phyloP scores from a whole-genome alignment of 306 rosid genomes.

The Medicago lupulina region DNA sequence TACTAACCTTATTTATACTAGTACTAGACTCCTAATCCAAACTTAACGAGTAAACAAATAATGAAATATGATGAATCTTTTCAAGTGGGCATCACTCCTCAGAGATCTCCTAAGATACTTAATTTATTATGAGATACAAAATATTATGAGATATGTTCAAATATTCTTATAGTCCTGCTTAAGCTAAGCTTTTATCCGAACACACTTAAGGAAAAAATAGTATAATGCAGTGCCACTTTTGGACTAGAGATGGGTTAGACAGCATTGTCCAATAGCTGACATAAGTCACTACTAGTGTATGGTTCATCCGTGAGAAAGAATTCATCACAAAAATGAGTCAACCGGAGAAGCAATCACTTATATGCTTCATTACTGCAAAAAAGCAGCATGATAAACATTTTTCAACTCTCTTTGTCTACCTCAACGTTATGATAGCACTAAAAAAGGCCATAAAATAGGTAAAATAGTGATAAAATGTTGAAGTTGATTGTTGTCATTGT shows the following conservation, averaged over 20 bases:
- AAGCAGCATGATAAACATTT: constrained; percentile 3
- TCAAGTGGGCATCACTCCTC: neutral
- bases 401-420: neutral
- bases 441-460: neutral
- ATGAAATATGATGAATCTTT: constrained; percentile 20
- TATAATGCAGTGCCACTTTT: neutral
- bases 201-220: neutral
- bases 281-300: neutral
- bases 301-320: constrained; percentile 15
- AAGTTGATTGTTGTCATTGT: neutral
- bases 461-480: neutral
- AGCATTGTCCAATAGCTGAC: neutral
- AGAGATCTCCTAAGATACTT: constrained; percentile 9
- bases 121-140: neutral
- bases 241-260: neutral
- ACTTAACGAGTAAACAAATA: neutral
- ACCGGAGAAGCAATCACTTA: neutral
- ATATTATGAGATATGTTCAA: neutral
- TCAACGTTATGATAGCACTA: neutral
- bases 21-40: constrained; percentile 3
- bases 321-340: neutral
- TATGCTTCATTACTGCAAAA: constrained; percentile 26
- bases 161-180: neutral
- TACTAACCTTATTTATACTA: neutral
- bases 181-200: constrained; percentile 5